These are phyloP conservation scores for Orbilia quercus DNA, from an alignment of 2,329 filamentous ascomycete species.

Conservation along the genomic window DNA sequence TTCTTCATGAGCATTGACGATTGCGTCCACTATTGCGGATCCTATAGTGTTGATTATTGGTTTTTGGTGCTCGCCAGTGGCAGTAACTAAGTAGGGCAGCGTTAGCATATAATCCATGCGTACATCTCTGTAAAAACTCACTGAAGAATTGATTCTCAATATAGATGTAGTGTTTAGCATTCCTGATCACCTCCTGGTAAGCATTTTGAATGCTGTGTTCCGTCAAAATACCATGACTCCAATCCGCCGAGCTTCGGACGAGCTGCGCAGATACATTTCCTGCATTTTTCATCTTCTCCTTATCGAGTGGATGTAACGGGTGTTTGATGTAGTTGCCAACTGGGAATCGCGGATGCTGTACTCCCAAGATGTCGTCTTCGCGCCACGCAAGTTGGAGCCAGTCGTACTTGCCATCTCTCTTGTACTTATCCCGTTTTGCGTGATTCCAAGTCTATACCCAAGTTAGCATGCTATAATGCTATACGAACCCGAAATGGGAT, in stretches of 20 bases:
- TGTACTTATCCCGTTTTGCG: conserved; percentile 94
- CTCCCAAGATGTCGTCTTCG: conserved; percentile 84
- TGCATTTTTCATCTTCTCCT: conserved; percentile 73
- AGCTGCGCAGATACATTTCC: conserved; percentile 85
- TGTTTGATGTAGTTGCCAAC: conserved; percentile 88
- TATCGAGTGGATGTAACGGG: conserved; percentile 75
- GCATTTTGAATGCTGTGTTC: conserved; percentile 90
- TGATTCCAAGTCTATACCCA: conserved; percentile 85
- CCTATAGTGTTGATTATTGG: conserved; percentile 92
- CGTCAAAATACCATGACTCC: conserved; percentile 88
- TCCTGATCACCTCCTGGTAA: conserved; percentile 83
- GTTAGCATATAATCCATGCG: conserved; percentile 56
- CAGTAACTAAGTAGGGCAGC: conserved; percentile 72
- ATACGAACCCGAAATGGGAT: background rate
- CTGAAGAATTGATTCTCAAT: conserved; percentile 99
- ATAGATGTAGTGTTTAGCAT: conserved; percentile 92
- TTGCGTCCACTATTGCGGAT: conserved; percentile 87
- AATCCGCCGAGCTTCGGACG: conserved; percentile 89
- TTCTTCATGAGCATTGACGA: conserved; percentile 82
- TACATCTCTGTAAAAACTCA: conserved; percentile 58
- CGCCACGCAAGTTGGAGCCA: conserved; percentile 85
- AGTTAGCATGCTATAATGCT: conserved; percentile 14
- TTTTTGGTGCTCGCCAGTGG: conserved; percentile 85
- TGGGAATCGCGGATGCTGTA: conserved; percentile 88
- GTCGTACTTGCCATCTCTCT: conserved; percentile 82